Evolutionary conservation across 129 eudicot genomes (phyloP), one percentile per base, ranked within the genome.

Genomic region (Oenanthe sinensis): DNA sequence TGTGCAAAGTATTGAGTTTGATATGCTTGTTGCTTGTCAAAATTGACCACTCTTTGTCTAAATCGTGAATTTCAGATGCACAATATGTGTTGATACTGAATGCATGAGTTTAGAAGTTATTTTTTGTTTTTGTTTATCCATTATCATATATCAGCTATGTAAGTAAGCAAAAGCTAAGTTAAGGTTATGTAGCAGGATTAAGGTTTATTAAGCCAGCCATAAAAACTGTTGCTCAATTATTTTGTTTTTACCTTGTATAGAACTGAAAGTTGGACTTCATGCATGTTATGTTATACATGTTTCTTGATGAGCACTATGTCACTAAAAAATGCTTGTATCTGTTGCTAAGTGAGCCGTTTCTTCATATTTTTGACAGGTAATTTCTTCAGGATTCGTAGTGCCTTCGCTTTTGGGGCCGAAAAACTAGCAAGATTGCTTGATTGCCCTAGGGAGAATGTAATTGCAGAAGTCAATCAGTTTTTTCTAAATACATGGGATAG

Each of bases 371-470:
- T 58, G 45, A 37, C 87, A 87, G 90, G 90, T 58, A 87, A 87
- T 17, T 87, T 87, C 78, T 87, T 78, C 42, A 75, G 90, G 72
- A 87, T 87, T 14, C 85, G 87, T 24, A 87, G 90, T 84, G 90
- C 90, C 68, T 87, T 87, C 75, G 83, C 83, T 72, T 81, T 84
- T 72, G 90, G 87, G 78, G 90, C 90, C 10, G 79, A 87, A 79
- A 70, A 77, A 72, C 85, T 87, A 71, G 87, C 87, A 24, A 78
- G 82, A 72, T 54, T 87, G 65, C 85, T 86, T 49, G 82, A 81
- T 26, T 81, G 87, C 77, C 90, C 85, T 6, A 77, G 79, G 74
- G 87, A 84, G 40, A 67, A 72, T 76, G 43, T 87, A 63, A 54
- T 40, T 72, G 77, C 75, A 76, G 87, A 84, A 84, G 79, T 87